These are phyloP conservation scores for Tolypocladium pustulatum DNA, from an alignment of 2,329 filamentous ascomycete genomes.

Conservation along the genomic window DNA sequence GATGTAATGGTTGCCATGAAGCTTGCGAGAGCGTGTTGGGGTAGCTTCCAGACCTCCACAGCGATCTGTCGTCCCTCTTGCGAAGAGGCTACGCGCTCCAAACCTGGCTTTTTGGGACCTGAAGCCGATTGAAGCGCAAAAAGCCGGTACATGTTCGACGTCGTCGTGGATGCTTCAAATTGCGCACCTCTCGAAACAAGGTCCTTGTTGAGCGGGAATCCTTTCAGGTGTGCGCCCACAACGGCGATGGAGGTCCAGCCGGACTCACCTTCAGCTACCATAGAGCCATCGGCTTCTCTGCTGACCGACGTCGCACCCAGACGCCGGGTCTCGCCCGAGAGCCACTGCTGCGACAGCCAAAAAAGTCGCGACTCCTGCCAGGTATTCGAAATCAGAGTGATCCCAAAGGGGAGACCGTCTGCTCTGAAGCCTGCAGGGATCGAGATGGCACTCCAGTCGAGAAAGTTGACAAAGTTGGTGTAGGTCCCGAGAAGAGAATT, in stretches of 20 bases:
- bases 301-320: conserved; percentile 17
- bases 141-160: conserved; percentile 18
- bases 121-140: conserved; percentile 13
- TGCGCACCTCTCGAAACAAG: conserved; percentile 18
- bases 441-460: conserved; percentile 44
- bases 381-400: conserved; percentile 23
- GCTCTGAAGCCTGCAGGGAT: conserved; percentile 36
- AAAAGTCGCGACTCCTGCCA: conserved; percentile 24
- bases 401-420: conserved; percentile 25
- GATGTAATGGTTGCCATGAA: conserved; percentile 21
- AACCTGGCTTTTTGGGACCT: conserved; percentile 18
- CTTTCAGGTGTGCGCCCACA: conserved; percentile 23
- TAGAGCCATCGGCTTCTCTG: background rate
- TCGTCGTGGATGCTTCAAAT: conserved; percentile 14
- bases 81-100: conserved; percentile 13
- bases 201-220: conserved; percentile 23
- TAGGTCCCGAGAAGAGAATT: conserved; percentile 46
- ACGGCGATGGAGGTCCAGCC: conserved; percentile 15
- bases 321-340: conserved; percentile 8
- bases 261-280: background rate
- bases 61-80: conserved; percentile 17
- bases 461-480: conserved; percentile 50
- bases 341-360: conserved; percentile 16
- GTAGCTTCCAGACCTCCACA: conserved; percentile 25
- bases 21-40: conserved; percentile 14